Conservation (phyloP, 495 filamentous ascomycete species). For the Clohesyomyces aquaticus region DNA sequence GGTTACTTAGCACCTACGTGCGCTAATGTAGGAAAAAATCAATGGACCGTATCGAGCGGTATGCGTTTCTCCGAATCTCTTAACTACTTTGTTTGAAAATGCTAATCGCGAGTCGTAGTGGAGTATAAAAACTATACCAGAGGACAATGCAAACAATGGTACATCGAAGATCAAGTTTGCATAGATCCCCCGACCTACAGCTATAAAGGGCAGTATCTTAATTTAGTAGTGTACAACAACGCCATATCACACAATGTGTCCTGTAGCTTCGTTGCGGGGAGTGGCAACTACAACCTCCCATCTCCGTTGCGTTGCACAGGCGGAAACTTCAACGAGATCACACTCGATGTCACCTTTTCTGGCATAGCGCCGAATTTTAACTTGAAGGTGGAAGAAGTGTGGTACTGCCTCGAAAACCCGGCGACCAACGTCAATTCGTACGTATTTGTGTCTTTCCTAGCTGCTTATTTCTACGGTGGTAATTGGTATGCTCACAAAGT, state of each 20-base stretch:
- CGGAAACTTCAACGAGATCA: conserved; percentile 26
- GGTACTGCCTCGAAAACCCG: conserved; percentile 21
- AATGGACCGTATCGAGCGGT: conserved; percentile 14
- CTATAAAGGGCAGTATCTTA: conserved; percentile 3
- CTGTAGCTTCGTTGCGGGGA: conserved; percentile 2
- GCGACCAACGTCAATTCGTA: conserved; percentile 14
- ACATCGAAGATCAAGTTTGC: conserved; percentile 6
- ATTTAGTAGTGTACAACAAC: conserved; percentile 11
- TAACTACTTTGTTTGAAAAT: background rate
- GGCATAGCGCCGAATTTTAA: conserved; percentile 10
- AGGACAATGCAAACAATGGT: conserved; percentile 24
- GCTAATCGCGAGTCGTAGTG: too few species aligned
- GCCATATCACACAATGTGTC: conserved; percentile 8
- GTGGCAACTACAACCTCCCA: background rate
- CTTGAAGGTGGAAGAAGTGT: conserved; percentile 18
- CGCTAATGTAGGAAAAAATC: conserved; percentile 3
- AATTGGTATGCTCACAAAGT: background rate
- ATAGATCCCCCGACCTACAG: background rate
- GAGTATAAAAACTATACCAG: conserved; percentile 19
- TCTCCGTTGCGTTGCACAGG: conserved; percentile 20
- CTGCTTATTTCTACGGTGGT: background rate
- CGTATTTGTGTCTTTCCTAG: background rate
- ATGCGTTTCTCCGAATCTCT: background rate
- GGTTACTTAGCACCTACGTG: conserved; percentile 10
- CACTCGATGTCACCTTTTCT: conserved; percentile 9